Conservation (phyloP, 2,329 filamentous ascomycete species). For the Escovopsis sp. region DNA sequence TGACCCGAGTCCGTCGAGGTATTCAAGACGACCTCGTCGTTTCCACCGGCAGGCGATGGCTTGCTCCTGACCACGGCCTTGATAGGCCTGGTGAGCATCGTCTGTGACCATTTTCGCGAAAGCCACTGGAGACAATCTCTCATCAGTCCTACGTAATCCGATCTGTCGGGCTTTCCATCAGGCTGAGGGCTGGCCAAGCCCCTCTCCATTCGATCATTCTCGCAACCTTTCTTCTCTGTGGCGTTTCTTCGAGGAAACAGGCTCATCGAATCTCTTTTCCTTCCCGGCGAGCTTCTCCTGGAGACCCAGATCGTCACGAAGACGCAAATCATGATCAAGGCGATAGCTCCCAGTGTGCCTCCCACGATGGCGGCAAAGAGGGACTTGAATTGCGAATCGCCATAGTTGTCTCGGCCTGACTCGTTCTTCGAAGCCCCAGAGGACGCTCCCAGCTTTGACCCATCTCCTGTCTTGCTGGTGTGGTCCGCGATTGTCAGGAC, state of each 20-base stretch:
- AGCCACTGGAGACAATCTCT: background rate
- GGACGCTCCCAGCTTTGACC: background rate
- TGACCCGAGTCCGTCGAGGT: slow-evolving; percentile 13
- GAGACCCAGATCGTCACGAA: slow-evolving; percentile 37
- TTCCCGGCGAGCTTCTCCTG: slow-evolving; percentile 15
- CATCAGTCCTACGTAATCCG: background rate
- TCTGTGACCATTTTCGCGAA: slow-evolving; percentile 1
- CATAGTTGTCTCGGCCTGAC: background rate
- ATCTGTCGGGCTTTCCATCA: background rate
- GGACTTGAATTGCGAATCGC: slow-evolving; percentile 5
- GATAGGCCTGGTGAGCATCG: slow-evolving; percentile 13
- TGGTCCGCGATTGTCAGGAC: background rate
- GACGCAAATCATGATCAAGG: slow-evolving; percentile 24
- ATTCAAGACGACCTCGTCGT: slow-evolving; percentile 23
- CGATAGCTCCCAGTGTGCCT: slow-evolving; percentile 34
- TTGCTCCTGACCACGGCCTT: slow-evolving; percentile 32
- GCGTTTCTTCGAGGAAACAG: background rate
- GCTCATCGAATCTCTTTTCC: background rate
- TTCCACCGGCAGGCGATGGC: slow-evolving; percentile 33
- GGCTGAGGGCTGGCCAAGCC: slow-evolving; percentile 25
- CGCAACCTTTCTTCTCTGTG: slow-evolving; percentile 2
- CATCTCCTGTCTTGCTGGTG: background rate
- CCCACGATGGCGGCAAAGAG: slow-evolving; percentile 28
- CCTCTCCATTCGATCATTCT: slow-evolving; percentile 21
- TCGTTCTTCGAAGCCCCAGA: background rate